Conservation (phyloP, 1,284 basidiomycete genomes). For the Cutaneotrichosporon sp. region DNA sequence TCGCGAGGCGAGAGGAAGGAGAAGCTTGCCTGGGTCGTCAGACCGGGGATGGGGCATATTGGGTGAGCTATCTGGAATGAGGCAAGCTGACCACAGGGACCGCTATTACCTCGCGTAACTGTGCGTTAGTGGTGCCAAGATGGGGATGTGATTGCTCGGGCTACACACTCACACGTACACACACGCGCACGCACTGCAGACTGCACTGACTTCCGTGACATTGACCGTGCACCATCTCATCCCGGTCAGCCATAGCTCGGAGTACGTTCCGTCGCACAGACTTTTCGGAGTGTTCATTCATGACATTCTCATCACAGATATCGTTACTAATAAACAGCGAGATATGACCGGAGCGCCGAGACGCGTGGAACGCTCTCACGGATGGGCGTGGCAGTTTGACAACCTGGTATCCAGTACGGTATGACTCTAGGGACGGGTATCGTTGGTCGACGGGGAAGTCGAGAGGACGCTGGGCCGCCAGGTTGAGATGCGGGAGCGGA, state of each 20-base stretch:
- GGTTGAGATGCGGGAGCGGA: background rate
- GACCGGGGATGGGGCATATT: slow-evolving; percentile 52
- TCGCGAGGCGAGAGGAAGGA: slow-evolving; percentile 25
- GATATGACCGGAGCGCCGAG: slow-evolving; percentile 1
- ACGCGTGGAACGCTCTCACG: background rate
- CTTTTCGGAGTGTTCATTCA: background rate
- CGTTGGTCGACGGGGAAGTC: background rate
- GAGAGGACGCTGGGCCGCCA: background rate
- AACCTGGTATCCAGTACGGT: background rate
- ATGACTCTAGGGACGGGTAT: background rate
- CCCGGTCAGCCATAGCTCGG: background rate
- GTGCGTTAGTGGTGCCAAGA: background rate
- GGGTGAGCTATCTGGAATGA: slow-evolving; percentile 28
- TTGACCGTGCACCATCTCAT: background rate
- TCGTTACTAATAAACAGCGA: slow-evolving; percentile 10
- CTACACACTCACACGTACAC: background rate
- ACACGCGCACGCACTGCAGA: no score
- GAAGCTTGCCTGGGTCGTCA: slow-evolving; percentile 51
- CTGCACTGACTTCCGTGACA: no score
- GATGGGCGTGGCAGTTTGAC: slow-evolving; percentile 8
- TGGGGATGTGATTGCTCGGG: background rate
- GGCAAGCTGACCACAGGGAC: slow-evolving; percentile 13
- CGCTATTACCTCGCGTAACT: slow-evolving; percentile 22
- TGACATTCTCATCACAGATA: slow-evolving; percentile 9
- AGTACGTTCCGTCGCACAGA: background rate